Percentiles rank a stretch among this genome's conserved stretches.
These are phyloP conservation scores for Alternaria viburni DNA, from an alignment of 2,329 filamentous ascomycete species.

Conservation along the genomic window DNA sequence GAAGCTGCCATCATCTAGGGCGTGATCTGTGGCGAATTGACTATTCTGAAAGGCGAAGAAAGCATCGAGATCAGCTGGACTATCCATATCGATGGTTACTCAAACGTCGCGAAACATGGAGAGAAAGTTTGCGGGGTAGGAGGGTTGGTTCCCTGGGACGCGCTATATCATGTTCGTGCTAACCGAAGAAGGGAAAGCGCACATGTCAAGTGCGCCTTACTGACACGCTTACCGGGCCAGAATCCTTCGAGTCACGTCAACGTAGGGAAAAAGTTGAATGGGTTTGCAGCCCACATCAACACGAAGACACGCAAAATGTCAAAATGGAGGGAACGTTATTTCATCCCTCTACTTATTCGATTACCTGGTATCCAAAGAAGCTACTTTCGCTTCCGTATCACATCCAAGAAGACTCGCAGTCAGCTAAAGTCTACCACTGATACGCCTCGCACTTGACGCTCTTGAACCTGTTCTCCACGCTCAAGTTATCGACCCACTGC, in stretches of 20 bases:
- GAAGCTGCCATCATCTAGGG: conserved; percentile 8
- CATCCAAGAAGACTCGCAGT: background rate
- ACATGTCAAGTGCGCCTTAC: conserved; percentile 17
- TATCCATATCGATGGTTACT: background rate
- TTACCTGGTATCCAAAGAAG: background rate
- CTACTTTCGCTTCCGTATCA: background rate
- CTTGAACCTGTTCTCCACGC: background rate
- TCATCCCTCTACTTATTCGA: background rate
- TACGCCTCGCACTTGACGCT: background rate
- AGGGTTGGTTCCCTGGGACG: background rate
- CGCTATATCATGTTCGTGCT: background rate
- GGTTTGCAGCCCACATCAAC: background rate
- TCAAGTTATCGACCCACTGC: background rate
- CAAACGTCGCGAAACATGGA: background rate
- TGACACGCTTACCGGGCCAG: background rate
- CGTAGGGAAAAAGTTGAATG: background rate
- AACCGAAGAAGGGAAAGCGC: conserved; percentile 9
- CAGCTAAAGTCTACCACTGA: background rate
- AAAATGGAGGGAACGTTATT: background rate
- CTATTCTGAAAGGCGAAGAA: background rate
- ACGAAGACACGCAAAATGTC: rapidly evolving
- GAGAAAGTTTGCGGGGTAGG: background rate
- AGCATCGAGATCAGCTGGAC: background rate
- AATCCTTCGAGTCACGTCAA: background rate
- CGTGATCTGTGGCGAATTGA: background rate